A percentile compares a stretch with the other conserved stretches of the same genome.
phyloP scores from a whole-genome alignment of 108 stramenopile species.

The Skeletonema menzelii region DNA sequence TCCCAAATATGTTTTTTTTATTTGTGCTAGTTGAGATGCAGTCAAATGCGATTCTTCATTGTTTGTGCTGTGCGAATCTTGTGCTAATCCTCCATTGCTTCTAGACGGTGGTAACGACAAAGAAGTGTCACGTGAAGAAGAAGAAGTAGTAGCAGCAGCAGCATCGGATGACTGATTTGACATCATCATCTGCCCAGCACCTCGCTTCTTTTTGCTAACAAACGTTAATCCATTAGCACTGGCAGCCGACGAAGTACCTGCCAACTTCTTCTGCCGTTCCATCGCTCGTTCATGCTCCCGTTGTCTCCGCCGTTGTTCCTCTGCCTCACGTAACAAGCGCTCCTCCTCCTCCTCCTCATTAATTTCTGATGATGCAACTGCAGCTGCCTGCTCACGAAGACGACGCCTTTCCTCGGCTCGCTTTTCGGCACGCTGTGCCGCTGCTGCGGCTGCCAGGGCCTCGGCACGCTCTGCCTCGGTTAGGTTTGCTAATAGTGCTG shows the following conservation, averaged over 20 bases:
- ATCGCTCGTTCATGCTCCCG: slow-evolving; percentile 21
- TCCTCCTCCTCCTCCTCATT: slow-evolving; percentile 27
- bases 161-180: background rate
- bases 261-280: slow-evolving; percentile 2
- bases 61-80: background rate
- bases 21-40: slow-evolving; percentile 44
- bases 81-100: background rate
- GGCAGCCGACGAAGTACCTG: background rate
- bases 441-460: slow-evolving; percentile 66
- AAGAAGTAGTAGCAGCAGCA: background rate
- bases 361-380: slow-evolving; percentile 6
- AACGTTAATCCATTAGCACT: slow-evolving; percentile 23
- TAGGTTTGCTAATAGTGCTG: slow-evolving; percentile 59
- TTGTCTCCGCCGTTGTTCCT: slow-evolving; percentile 13
- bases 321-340: slow-evolving; percentile 16
- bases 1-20: slow-evolving; percentile 71
- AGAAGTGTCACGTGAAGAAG: slow-evolving; percentile 2
- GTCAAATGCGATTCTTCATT: slow-evolving; percentile 42
- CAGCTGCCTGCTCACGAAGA: slow-evolving; percentile 11
- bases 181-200: slow-evolving; percentile 9
- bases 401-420: slow-evolving; percentile 48
- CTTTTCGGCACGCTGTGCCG: slow-evolving; percentile 71
- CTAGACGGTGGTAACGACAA: background rate
- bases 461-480: slow-evolving; percentile 59
- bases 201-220: slow-evolving; percentile 65